Evolutionary conservation across 805 yeast species (phyloP), one percentile per base, ranked within the genome.

Genomic region (Tanozyma kutaoensis): DNA sequence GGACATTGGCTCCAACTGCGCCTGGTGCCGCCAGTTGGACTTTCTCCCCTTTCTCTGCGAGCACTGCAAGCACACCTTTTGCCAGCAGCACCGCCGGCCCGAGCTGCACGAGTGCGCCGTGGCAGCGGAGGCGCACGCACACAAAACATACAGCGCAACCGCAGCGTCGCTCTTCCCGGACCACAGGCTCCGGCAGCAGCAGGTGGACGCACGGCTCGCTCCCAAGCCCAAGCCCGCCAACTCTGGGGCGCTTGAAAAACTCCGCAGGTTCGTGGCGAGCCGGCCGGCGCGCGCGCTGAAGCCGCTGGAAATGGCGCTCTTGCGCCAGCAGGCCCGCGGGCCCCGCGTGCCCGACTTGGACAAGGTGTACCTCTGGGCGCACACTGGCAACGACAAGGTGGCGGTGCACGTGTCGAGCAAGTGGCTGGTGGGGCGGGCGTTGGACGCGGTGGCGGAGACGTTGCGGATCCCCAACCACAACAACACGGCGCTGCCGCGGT

Each of bases 401-500:
- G 54, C 64, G 1, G 40, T 70, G 12, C 74, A 42, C 43, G 61
- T 72, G 10, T 68, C 69, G 12, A 66, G 60, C 30, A 48, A 58
- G 16, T 72, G 78, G 77, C 68, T 73, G 0, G 62, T 71, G 18
- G 81, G 81, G 1, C 48, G 72, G 29, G 62, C 70, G 12, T 43
- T 74, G 19, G 81, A 73, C 42, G 55, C 59, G 14, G 56, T 66
- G 5, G 63, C 76, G 7, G 64, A 59, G 16, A 40, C 50, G 21
- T 44, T 70, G 30, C 58, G 52, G 29, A 60, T 74, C 10, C 48
- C 48, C 27, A 73, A 73, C 42, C 43, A 45, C 19, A 73, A 73
- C 37, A 70, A 69, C 40, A 64, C 62, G 15, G 39, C 48, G 4
- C 43, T 49, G 12, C 58, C 62, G 29, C 48, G 64, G 30, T 50